Evolutionary conservation across 1,284 basidiomycete genomes (phyloP).

Genomic region (Cystobasidium sp.): DNA sequence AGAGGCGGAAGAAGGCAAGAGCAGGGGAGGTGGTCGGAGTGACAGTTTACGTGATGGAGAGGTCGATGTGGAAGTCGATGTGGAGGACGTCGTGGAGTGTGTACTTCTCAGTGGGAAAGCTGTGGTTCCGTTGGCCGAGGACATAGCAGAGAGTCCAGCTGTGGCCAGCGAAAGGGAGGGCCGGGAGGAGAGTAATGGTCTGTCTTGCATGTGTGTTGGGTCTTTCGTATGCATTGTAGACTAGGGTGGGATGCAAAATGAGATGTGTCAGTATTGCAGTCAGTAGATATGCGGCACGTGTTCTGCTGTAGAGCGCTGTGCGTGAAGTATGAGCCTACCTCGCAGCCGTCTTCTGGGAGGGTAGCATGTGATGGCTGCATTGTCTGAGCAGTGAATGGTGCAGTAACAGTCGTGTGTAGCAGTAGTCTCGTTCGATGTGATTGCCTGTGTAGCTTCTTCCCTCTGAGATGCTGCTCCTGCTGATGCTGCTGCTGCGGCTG

Average conservation of each 20-base stretch:
- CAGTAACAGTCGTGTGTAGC: too few species aligned
- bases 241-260: neutral
- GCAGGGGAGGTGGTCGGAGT: slow-evolving; percentile 11
- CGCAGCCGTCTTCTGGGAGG: too few species aligned
- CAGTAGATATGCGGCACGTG: too few species aligned
- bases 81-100: neutral
- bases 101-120: neutral
- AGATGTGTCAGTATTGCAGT: too few species aligned
- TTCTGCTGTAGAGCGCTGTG: too few species aligned
- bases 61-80: neutral
- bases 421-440: too few species aligned
- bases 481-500: too few species aligned
- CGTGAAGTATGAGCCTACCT: too few species aligned
- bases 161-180: slow-evolving; percentile 4
- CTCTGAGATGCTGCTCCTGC: too few species aligned
- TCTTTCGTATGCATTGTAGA: neutral
- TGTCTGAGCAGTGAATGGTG: too few species aligned
- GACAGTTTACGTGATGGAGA: neutral
- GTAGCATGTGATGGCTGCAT: too few species aligned
- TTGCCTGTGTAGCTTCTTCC: too few species aligned
- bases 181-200: neutral
- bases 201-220: neutral
- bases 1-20: slow-evolving; percentile 13
- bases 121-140: neutral
- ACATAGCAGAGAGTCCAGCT: neutral